Conservation (phyloP, 805 yeast species). For the Suhomyces emberorum region DNA sequence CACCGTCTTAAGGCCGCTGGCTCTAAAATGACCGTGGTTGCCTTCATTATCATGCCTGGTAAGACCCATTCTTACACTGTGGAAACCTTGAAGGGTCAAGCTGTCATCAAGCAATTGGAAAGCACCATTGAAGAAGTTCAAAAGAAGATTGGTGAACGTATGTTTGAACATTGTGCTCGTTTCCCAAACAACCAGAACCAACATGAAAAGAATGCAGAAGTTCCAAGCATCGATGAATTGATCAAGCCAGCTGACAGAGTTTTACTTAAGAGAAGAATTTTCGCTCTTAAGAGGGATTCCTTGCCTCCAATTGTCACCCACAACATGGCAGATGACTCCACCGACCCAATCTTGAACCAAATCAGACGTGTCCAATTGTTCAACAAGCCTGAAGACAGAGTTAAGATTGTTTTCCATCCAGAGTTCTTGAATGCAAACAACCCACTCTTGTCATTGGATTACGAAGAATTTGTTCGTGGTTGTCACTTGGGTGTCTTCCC, state of each 20-base stretch:
- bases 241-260: conserved; percentile 86
- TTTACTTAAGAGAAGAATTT: conserved; percentile 83
- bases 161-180: conserved; percentile 87
- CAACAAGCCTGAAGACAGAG: conserved; percentile 86
- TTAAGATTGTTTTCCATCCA: conserved; percentile 95
- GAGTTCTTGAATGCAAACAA: conserved; percentile 93
- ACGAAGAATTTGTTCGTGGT: conserved; percentile 97
- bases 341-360: conserved; percentile 88
- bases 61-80: conserved; percentile 90
- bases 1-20: conserved; percentile 78
- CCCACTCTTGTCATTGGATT: conserved; percentile 89
- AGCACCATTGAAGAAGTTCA: conserved; percentile 87
- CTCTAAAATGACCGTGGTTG: conserved; percentile 90
- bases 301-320: conserved; percentile 96
- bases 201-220: conserved; percentile 43
- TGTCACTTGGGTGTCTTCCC: conserved; percentile 98
- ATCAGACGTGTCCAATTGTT: conserved; percentile 88
- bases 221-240: conserved; percentile 78
- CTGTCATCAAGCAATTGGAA: conserved; percentile 88
- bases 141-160: conserved; percentile 75
- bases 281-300: conserved; percentile 84
- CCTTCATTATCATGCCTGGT: conserved; percentile 98
- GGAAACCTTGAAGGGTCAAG: conserved; percentile 94
- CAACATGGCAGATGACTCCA: conserved; percentile 89
- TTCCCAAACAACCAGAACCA: conserved; percentile 42